Evolutionary conservation across 306 rosid species (phyloP).

Genomic region (Calophaca sinica): DNA sequence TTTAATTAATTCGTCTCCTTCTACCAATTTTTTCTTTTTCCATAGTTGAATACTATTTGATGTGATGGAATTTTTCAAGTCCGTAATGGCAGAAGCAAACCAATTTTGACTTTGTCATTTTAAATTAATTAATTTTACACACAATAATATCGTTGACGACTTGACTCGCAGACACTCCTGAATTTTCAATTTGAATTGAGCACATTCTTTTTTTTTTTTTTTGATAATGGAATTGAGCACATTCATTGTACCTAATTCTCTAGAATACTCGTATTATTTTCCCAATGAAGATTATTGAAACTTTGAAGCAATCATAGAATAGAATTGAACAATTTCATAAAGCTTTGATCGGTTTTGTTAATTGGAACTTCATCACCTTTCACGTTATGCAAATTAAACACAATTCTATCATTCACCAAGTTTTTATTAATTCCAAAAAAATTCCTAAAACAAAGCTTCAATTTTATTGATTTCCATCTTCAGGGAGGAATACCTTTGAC

Average conservation of each 20-base stretch:
- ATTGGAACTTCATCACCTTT: neutral
- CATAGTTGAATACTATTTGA: constrained; percentile 5
- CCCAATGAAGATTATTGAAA: neutral
- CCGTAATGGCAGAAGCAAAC: constrained; percentile 22
- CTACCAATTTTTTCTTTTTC: neutral
- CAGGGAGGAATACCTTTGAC: constrained; percentile 7
- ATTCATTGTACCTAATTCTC: neutral
- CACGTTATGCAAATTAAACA: constrained; percentile 13
- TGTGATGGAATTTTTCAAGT: neutral
- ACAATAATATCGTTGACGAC: constrained; percentile 26
- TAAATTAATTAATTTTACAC: neutral
- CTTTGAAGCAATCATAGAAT: neutral
- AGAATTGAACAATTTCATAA: constrained; percentile 7
- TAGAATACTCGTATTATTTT: neutral
- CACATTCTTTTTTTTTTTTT: no score
- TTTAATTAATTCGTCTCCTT: no score
- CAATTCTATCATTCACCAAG: neutral
- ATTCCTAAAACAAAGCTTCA: neutral
- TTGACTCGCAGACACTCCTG: constrained; percentile 31
- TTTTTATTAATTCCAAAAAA: no score
- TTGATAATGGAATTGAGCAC: neutral
- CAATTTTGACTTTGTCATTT: constrained; percentile 24
- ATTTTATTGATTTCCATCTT: constrained; percentile 26
- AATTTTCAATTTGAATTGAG: neutral
- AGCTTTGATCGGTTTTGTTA: constrained; percentile 18